Base-by-base conservation (phyloP, 805 yeast genomes). In the Candida awuae region DNA sequence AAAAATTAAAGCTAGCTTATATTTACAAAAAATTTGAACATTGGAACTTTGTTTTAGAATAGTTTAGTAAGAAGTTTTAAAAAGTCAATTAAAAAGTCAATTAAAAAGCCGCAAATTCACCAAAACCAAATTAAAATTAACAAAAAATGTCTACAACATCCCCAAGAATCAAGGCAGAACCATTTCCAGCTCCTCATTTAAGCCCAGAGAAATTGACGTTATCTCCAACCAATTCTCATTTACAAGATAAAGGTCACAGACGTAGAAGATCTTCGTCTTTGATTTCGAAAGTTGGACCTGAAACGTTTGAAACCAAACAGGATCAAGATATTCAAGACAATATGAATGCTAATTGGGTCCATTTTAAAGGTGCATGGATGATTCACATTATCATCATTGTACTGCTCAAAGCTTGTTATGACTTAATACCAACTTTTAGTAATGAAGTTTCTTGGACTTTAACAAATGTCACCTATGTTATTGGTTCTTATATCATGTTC, bases 341-440 rank as follows among this genome's bases (percentile, higher is more conserved):
- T 55, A 70, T 87, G 63, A 92, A 92, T 58, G 97, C 97, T 20
- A 80, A 80, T 50, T 90, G 98, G 98, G 96, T 92, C 23, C 84
- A 88, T 58, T 82, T 77, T 53, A 87, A 90, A 53, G 98, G 95
- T 34, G 97, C 97, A 1, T 92, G 98, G 98, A 67, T 80, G 21
- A 81, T 90, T 41, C 98, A 90, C 62, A 68, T 92, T 35, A 94
- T 87, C 21, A 72, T 92, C 34, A 84, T 90, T 41, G 54, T 76
- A 29, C 65, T 87, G 35, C 66, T 90, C 42, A 85, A 86, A 54
- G 55, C 84, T 18, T 76, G 85, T 45, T 88, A 74, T 61, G 86
- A 85, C 58, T 68, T 86, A 46, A 66, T 90, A 30, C 90, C 94
- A 1, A 78, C 82, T n/a, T 73, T 84, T 38, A 77, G 80, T 44